Base-by-base conservation (phyloP, 805 yeast species). In the Candida nitratophila region DNA sequence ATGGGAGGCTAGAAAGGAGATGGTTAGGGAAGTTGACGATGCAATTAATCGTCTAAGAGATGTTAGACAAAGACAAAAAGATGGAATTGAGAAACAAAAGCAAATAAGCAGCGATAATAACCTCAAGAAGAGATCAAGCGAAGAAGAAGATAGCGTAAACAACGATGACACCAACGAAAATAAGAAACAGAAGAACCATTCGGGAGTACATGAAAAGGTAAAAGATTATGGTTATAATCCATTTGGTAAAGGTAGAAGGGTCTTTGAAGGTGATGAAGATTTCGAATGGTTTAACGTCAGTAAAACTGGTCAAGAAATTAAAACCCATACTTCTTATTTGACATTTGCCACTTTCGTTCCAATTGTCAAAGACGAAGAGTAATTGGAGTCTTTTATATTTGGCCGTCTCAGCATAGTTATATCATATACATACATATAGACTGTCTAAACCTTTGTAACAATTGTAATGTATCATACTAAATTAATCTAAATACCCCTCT, bases 261-360 rank as follows among this genome's bases (percentile, higher is more conserved):
- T 93, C 34, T 76, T 73, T 53, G 97, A 91, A 65, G 99, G 99
- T 44, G 97, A 91, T 56, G 76, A 70, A 4, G 74, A 73, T 3
- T 93, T 70, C 60, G 65, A 77, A 26, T 93, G 99, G 99, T 68
- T 71, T 45, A 74, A 86, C 52, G 93, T 90, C n/a, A 79, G 96
- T 16, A 83, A 80, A 60, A 70, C 81, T 9, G 99, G 91, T 60
- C 55, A 81, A 3, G 98, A 93, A 59, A 71, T 91, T 54, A 91
- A 91, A 66, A 83, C 89, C 7, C 99, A 93, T 55, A 93, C 99
- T 0, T 87, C 96, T 0, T 93, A 88, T 59, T 66, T 93, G 56
- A 87, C 96, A 2, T 93, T 93, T 73, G 99, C 99, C 21, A 73
- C 70, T 46, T 73, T 53, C 30, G 47, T 55, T 40, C 64, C 63